phyloP scores from a whole-genome alignment of 257 asterid species.

The Mentha longifolia region DNA sequence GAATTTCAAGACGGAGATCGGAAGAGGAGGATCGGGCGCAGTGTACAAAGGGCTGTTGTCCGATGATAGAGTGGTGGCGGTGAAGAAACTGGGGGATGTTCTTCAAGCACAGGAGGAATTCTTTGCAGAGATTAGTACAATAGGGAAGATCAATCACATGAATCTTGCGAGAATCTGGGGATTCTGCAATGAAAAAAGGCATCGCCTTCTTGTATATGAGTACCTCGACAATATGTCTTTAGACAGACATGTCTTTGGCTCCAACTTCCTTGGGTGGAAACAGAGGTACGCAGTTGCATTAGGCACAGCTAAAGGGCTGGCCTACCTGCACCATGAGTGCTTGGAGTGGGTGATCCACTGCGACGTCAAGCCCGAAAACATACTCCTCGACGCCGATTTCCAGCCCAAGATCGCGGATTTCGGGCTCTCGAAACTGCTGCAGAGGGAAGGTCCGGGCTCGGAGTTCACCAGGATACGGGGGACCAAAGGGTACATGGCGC shows the following conservation, averaged over 20 bases:
- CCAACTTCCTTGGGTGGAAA: too few relatives aligned
- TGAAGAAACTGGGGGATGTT: constrained; percentile 50
- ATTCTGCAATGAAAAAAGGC: too few relatives aligned
- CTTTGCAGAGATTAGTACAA: constrained; percentile 54
- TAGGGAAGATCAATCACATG: too few relatives aligned
- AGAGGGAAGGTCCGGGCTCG: too few relatives aligned
- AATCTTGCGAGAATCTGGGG: too few relatives aligned
- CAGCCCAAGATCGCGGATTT: too few relatives aligned
- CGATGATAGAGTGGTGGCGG: constrained; percentile 54
- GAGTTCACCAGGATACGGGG: too few relatives aligned
- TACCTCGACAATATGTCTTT: constrained; percentile 55
- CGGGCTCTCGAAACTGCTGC: too few relatives aligned
- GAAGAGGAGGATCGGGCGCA: constrained; percentile 56
- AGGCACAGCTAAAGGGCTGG: constrained; percentile 61
- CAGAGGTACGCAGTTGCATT: constrained; percentile 50
- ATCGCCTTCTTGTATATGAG: too few relatives aligned
- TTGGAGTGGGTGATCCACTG: constrained; percentile 66
- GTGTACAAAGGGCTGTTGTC: constrained; percentile 57
- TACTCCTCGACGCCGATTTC: constrained; percentile 70
- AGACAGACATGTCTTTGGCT: constrained; percentile 44
- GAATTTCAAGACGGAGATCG: constrained; percentile 50
- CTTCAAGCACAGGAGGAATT: constrained; percentile 50
- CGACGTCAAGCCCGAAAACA: constrained; percentile 68
- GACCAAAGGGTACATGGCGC: too few relatives aligned
- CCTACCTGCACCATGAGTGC: constrained; percentile 69